Base-by-base conservation (phyloP, 2,329 filamentous ascomycete species). In the Chaetoscypha palmicola region DNA sequence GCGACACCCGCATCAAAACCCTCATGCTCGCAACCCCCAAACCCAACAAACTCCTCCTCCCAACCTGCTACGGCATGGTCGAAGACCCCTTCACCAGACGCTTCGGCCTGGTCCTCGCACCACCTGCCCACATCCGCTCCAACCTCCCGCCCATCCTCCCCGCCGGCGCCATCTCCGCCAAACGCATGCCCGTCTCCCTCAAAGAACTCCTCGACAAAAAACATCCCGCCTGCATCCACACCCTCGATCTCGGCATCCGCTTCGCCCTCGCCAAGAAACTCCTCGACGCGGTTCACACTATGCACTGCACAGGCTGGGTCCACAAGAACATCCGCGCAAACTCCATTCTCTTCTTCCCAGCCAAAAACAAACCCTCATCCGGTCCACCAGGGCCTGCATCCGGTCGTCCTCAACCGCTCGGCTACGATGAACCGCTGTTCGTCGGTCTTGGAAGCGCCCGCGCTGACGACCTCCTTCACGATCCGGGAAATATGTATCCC, bases 281-380 rank as follows among this genome's bases (percentile, higher is more conserved):
- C 16, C 65, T 67, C 23, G 63, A 68, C 35, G 65, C 69, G n/a
- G 57, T 71, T 5, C 68, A 67, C 61, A 69, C 68, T 38, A 68
- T 74, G 37, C 71, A 74, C 55, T 70, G 68, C 3, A 68, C 74
- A 32, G 71, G 72, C 53, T 75, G 71, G 72, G 64, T 75, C 28
- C 72, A 69, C 51, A 69, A 69, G 55, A 58, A 58, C 33, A 58
- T 58, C n/a, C 51, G 63, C 34, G 64, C 63, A 28, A 53, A 58
- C 24, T 67, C 65, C 41, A 63, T 70, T 28, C 59, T 68, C 32
- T 67, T 69, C 55, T 68, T 74, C 59, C 68, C 66, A 12, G 66
- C 66, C 2, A 59, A 62, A 26, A 58, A 62, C 48, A 58, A 47
- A 22, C 55, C 49, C 41, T 60, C 55, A 16, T 38, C 49, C 30